phyloP scores from a whole-genome alignment of 2,329 filamentous ascomycete species.

The Colletotrichum neosansevieriae region DNA sequence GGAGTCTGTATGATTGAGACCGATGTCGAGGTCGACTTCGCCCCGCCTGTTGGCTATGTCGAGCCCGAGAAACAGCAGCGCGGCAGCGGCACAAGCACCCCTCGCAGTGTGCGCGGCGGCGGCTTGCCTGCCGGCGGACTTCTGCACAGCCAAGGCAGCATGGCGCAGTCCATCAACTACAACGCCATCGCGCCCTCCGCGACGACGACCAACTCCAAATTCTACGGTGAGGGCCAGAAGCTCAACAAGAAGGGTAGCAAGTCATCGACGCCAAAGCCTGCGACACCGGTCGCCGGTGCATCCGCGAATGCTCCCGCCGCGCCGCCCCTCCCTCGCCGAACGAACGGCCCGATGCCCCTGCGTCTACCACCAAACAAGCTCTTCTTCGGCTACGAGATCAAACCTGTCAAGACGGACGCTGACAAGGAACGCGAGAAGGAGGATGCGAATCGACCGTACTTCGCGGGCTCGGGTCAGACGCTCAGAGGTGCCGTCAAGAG shows the following conservation, averaged over 20 bases:
- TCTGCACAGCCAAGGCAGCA: slow-evolving; percentile 87
- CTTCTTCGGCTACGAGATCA: slow-evolving; percentile 96
- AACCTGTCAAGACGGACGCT: slow-evolving; percentile 83
- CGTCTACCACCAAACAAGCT: slow-evolving; percentile 88
- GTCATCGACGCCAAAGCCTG: slow-evolving; percentile 76
- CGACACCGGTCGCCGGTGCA: slow-evolving; percentile 75
- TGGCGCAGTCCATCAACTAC: slow-evolving; percentile 99
- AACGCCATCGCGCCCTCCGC: slow-evolving; percentile 86
- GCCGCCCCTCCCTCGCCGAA: slow-evolving; percentile 57
- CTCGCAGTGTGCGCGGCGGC: slow-evolving; percentile 71
- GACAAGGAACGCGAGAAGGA: slow-evolving; percentile 76
- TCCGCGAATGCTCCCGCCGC: slow-evolving; percentile 55
- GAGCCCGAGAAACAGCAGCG: slow-evolving; percentile 75
- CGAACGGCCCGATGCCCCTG: slow-evolving; percentile 87
- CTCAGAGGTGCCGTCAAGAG: slow-evolving; percentile 78
- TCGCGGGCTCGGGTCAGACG: slow-evolving; percentile 87
- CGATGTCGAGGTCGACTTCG: slow-evolving; percentile 96
- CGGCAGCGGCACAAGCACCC: slow-evolving; percentile 86
- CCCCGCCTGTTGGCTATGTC: slow-evolving; percentile 91
- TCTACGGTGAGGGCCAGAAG: slow-evolving; percentile 82
- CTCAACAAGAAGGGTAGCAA: slow-evolving; percentile 89
- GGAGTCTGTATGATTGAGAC: slow-evolving; percentile 96
- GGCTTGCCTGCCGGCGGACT: slow-evolving; percentile 78
- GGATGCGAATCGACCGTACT: slow-evolving; percentile 76
- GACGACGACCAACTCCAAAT: slow-evolving; percentile 79